Percentiles rank a stretch among this genome's conserved stretches.
phyloP scores from a whole-genome alignment of 108 stramenopile species.

The Cyclostephanos invisitatus region DNA sequence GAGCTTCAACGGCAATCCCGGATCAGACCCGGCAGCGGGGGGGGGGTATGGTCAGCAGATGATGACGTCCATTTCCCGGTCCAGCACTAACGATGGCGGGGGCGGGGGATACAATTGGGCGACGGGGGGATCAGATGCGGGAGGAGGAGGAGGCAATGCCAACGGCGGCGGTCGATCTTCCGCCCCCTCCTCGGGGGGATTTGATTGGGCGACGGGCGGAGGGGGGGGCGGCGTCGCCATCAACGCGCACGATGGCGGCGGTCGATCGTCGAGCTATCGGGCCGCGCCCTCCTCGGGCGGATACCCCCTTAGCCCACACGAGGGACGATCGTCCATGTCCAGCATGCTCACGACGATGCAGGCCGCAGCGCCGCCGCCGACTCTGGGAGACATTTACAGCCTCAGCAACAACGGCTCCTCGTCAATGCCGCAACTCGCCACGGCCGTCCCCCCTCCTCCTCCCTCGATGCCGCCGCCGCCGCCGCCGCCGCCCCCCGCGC shows the following conservation, averaged over 20 bases:
- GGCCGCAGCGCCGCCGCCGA: constrained; percentile 40
- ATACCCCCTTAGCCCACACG: neutral
- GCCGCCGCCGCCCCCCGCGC: constrained; percentile 24
- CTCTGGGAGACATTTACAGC: constrained; percentile 41
- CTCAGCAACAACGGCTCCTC: constrained; percentile 5
- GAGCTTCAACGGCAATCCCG: neutral
- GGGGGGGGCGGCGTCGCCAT: neutral
- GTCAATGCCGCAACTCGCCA: constrained; percentile 9
- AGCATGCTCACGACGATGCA: constrained; percentile 30
- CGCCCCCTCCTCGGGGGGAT: constrained; percentile 16
- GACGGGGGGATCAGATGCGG: neutral
- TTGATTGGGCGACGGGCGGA: constrained; percentile 7
- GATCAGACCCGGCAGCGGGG: neutral
- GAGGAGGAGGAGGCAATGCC: constrained; percentile 25
- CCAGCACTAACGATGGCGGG: constrained; percentile 26
- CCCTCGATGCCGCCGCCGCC: constrained; percentile 46
- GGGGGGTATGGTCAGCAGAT: constrained; percentile 17
- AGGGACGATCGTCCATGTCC: constrained; percentile 1
- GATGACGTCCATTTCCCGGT: constrained; percentile 2
- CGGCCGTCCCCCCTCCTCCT: constrained; percentile 44
- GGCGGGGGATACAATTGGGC: constrained; percentile 11
- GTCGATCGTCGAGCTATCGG: constrained; percentile 1
- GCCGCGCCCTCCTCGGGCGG: constrained; percentile 27
- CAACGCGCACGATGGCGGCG: neutral
- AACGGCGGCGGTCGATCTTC: neutral